phyloP scores from a whole-genome alignment of 306 rosid genomes.

The Crataegus laevigata region DNA sequence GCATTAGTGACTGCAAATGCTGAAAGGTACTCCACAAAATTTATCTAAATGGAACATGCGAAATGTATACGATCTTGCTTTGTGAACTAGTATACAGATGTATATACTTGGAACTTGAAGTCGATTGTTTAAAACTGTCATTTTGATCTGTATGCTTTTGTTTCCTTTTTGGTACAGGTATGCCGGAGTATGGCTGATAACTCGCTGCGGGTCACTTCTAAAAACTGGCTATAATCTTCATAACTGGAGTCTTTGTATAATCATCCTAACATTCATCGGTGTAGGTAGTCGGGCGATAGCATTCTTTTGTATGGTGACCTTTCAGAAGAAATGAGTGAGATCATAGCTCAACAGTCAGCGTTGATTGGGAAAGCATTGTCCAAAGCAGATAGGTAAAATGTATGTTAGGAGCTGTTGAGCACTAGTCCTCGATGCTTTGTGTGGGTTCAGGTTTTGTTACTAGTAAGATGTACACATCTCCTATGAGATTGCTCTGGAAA shows the following conservation, averaged over 20 bases:
- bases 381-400: neutral
- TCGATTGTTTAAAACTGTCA: neutral
- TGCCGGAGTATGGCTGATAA: constrained; percentile 88
- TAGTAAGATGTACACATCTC: neutral
- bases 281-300: constrained; percentile 46
- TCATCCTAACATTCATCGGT: constrained; percentile 55
- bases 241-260: constrained; percentile 64
- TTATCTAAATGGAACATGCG: neutral
- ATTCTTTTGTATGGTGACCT: constrained; percentile 55
- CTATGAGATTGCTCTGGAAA: neutral
- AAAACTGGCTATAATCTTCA: constrained; percentile 61
- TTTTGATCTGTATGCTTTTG: neutral
- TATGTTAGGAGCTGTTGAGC: too few relatives aligned
- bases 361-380: neutral
- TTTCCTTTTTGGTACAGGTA: constrained; percentile 46
- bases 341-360: neutral
- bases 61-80: neutral
- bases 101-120: neutral
- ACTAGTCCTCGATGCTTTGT: neutral
- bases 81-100: neutral
- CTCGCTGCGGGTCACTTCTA: constrained; percentile 61
- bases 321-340: constrained; percentile 53
- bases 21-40: constrained; percentile 47
- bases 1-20: constrained; percentile 82
- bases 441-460: neutral